Evolutionary conservation across 2,329 filamentous ascomycete species (phyloP), one percentile per base, ranked within the genome.

Genomic region (Pestalotiopsis sp.): DNA sequence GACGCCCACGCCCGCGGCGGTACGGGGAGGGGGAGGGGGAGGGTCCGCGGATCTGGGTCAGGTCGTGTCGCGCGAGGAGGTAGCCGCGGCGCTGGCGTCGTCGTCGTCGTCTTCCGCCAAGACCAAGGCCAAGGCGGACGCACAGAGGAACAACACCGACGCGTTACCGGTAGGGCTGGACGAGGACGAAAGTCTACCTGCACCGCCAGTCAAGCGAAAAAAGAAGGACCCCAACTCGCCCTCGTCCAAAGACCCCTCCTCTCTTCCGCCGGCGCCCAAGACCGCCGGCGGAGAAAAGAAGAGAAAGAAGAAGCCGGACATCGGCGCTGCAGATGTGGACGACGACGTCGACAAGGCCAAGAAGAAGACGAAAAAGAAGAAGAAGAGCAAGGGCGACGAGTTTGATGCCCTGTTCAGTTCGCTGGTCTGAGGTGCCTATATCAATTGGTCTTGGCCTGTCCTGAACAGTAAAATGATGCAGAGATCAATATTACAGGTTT

Each of bases 391-490:
- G 49, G 82, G 83, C 5, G 89, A 94, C 76, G 91, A 88, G 57
- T 92, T 95, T 67, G 92, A 94, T 70, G 90, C 90, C 75, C 79
- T 95, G 27, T 96, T 96, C 75, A 86, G 85, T 66, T 86, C 86
- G 11, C 78, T 93, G 11, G 73, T 87, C 71, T 80, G 20, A 49
- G 23, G 31, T 0, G 7, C 31, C 31, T 36, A 2, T 36, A 27
- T 9, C 9, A 2, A 36, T 7, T 36, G 0, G 31, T 36, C 31
- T 36, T 36, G 31, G 7, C 31, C 6, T 36, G 31, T 6, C 9
- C 31, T 36, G 1, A 9, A 36, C 2, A 36, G 31, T 36, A 36
- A 36, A 36, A 36, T 36, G 31, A 36, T 36, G 31, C 9, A 36
- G 31, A 36, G 31, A 36, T 7, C 7, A 7, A 6, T 36, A 36